Percentiles rank a stretch among this genome's conserved stretches.
Evolutionary conservation across 805 yeast species (phyloP).

Genomic region (Teunomyces gatunensis): DNA sequence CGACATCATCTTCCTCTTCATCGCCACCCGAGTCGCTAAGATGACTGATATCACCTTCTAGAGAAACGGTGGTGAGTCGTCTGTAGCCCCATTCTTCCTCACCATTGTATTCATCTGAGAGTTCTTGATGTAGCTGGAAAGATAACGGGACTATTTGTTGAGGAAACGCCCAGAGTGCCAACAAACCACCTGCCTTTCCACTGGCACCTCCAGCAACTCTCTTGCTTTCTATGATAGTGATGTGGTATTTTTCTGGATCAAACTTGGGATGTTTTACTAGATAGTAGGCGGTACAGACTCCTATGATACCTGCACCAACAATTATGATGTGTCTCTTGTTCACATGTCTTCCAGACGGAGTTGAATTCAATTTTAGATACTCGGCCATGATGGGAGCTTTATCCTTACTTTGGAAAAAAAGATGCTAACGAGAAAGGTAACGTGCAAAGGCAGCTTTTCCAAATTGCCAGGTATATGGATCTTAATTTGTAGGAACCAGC

Average conservation of each 20-base stretch:
- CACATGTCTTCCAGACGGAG: conserved; percentile 48
- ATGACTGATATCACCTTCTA: conserved; percentile 73
- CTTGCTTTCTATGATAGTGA: conserved; percentile 82
- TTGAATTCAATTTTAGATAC: conserved; percentile 20
- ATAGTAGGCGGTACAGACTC: conserved; percentile 92
- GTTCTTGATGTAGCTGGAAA: conserved; percentile 79
- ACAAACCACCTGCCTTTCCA: conserved; percentile 95
- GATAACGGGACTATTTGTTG: conserved; percentile 88
- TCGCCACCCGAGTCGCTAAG: conserved; percentile 20
- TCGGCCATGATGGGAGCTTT: conserved; percentile 8
- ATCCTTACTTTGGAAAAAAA: not conserved
- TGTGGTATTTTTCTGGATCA: conserved; percentile 69
- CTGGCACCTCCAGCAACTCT: conserved; percentile 97
- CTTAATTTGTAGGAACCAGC: not conserved
- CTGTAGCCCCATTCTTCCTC: conserved; percentile 90
- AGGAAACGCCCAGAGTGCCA: conserved; percentile 97
- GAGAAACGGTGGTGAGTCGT: conserved; percentile 76
- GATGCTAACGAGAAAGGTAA: not conserved
- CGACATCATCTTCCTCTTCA: conserved; percentile 13
- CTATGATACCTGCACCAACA: conserved; percentile 95
- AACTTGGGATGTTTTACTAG: conserved; percentile 79
- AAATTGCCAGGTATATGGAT: not conserved
- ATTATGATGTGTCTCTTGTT: conserved; percentile 71
- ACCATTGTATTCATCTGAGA: conserved; percentile 79
- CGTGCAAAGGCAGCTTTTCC: not conserved